These are phyloP conservation scores for Sporobolomyces pararoseus DNA, from an alignment of 768 basidiomycete genomes.

Conservation along the genomic window DNA sequence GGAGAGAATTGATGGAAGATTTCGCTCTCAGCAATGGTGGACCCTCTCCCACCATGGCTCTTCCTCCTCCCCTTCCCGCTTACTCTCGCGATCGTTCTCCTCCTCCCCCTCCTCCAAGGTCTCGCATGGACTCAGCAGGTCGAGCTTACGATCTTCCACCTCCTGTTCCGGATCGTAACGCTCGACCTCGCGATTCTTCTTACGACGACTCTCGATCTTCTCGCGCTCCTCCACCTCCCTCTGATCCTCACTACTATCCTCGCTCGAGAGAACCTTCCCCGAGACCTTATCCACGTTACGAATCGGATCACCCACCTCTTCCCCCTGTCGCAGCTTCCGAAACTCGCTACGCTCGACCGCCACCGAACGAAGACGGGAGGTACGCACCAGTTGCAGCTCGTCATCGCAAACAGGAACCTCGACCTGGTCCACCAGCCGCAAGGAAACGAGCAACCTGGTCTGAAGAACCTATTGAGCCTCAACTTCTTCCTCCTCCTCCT, in stretches of 20 bases:
- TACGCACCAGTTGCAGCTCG: no score
- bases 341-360: no score
- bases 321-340: no score
- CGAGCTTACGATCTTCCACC: background rate
- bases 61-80: background rate
- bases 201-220: background rate
- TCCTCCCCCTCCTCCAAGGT: background rate
- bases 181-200: background rate
- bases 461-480: background rate
- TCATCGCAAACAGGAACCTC: no score
- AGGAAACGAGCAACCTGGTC: constrained; percentile 12
- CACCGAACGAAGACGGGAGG: no score
- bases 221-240: background rate
- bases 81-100: background rate
- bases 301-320: no score
- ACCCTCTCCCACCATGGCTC: background rate
- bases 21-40: background rate
- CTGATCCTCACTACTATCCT: background rate
- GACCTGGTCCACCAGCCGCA: background rate
- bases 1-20: background rate
- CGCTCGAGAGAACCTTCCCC: no score
- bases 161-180: background rate
- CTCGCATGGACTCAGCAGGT: background rate
- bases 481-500: no score
- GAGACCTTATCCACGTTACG: no score